phyloP scores from a whole-genome alignment of 2,329 filamentous ascomycete genomes.

The Gyromitra esculenta region DNA sequence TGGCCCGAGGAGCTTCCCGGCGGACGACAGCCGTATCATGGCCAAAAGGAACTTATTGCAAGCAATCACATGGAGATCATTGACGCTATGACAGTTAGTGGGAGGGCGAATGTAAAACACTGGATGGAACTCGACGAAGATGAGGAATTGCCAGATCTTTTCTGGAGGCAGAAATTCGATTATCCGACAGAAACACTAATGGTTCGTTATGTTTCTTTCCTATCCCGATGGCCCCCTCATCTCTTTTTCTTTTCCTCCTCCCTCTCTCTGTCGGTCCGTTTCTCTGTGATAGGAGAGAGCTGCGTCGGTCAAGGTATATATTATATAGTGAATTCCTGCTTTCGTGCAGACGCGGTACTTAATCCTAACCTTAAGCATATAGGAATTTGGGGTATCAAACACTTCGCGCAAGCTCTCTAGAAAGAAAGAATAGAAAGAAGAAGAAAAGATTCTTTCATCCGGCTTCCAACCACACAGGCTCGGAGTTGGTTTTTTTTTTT shows the following conservation, averaged over 20 bases:
- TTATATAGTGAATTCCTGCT: conserved; percentile 4
- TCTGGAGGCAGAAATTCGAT: conserved; percentile 73
- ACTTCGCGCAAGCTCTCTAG: conserved; percentile 11
- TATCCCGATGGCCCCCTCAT: not conserved
- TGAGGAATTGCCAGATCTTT: conserved; percentile 69
- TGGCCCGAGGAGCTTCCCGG: conserved; percentile 75
- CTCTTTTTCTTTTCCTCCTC: conserved; percentile 1
- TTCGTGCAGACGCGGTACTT: conserved; percentile 4
- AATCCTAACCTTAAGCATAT: conserved; percentile 31
- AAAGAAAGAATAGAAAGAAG: not conserved
- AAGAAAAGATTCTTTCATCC: not conserved
- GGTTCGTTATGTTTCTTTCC: conserved; percentile 61
- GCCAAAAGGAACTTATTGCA: conserved; percentile 73
- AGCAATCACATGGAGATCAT: conserved; percentile 82
- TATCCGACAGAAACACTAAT: conserved; percentile 69
- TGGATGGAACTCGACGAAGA: conserved; percentile 77
- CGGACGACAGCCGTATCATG: conserved; percentile 74
- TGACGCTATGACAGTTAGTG: conserved; percentile 75
- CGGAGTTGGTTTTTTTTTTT: not conserved
- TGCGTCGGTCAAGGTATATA: conserved; percentile 19
- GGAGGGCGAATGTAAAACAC: conserved; percentile 70
- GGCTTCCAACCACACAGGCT: not conserved
- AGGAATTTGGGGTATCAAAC: conserved; percentile 33
- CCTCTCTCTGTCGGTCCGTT: not conserved
- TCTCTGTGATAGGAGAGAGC: not conserved